These are phyloP conservation scores for Mucor sp. DNA, from an alignment of 371 early-diverging fungal genomes.

Conservation along the genomic window DNA sequence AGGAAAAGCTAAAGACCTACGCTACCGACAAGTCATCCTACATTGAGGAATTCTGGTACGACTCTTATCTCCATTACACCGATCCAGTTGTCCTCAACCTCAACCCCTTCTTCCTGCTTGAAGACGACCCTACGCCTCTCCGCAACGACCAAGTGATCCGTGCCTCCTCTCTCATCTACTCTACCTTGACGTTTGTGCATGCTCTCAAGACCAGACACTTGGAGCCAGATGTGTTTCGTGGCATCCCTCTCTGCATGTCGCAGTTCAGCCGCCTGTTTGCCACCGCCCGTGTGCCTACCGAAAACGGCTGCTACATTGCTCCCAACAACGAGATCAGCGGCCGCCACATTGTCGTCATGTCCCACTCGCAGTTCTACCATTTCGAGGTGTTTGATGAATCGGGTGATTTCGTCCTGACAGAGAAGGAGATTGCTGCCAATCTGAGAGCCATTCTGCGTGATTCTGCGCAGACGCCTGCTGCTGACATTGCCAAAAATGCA, in stretches of 20 bases:
- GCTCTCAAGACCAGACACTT: slow-evolving; percentile 47
- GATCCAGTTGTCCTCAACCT: slow-evolving; percentile 52
- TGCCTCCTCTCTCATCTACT: slow-evolving; percentile 52
- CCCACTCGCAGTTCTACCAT: slow-evolving; percentile 65
- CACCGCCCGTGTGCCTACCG: slow-evolving; percentile 59
- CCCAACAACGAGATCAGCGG: slow-evolving; percentile 38
- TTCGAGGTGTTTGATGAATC: slow-evolving; percentile 63
- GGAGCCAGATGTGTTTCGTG: slow-evolving; percentile 67
- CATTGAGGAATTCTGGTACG: slow-evolving; percentile 54
- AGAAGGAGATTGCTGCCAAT: slow-evolving; percentile 53
- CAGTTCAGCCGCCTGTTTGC: slow-evolving; percentile 64
- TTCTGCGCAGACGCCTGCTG: slow-evolving; percentile 32
- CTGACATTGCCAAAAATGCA: slow-evolving; percentile 37
- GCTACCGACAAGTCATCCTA: slow-evolving; percentile 59
- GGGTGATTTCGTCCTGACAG: slow-evolving; percentile 37
- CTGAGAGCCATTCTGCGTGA: slow-evolving; percentile 44
- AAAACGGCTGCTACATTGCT: slow-evolving; percentile 50
- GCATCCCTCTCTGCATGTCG: slow-evolving; percentile 66
- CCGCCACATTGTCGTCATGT: slow-evolving; percentile 62
- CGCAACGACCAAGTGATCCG: slow-evolving; percentile 51
- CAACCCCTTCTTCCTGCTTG: slow-evolving; percentile 53
- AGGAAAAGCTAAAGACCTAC: slow-evolving; percentile 71
- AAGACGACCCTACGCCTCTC: slow-evolving; percentile 55
- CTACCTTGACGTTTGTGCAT: slow-evolving; percentile 56
- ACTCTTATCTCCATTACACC: slow-evolving; percentile 47